Conservation (phyloP, 768 basidiomycete genomes). For the Goffeauzyma gilvescens region DNA sequence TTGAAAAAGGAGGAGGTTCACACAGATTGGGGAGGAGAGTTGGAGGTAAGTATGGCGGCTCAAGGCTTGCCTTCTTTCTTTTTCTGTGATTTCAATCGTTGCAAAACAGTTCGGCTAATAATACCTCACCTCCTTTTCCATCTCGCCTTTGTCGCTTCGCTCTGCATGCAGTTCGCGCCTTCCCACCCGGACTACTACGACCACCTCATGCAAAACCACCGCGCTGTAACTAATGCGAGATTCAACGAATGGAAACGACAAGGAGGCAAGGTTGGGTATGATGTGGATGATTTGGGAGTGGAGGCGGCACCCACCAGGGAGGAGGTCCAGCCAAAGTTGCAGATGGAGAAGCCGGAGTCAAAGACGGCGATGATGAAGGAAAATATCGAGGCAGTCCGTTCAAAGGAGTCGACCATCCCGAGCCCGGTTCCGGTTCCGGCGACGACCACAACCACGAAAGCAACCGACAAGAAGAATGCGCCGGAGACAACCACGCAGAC, state of each 20-base stretch:
- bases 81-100: too few relatives aligned
- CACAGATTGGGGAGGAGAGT: constrained; percentile 4
- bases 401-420: too few relatives aligned
- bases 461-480: too few relatives aligned
- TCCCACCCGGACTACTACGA: constrained; percentile 1
- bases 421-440: too few relatives aligned
- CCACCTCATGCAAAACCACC: background rate
- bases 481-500: too few relatives aligned
- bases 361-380: too few relatives aligned
- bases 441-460: too few relatives aligned
- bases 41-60: background rate
- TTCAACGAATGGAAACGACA: background rate
- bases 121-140: background rate
- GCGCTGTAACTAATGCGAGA: background rate
- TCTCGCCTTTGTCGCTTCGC: too few relatives aligned
- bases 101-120: background rate
- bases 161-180: background rate
- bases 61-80: too few relatives aligned
- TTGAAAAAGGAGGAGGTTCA: background rate
- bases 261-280: constrained; percentile 1
- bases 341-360: too few relatives aligned
- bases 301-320: too few relatives aligned
- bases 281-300: constrained; percentile 2
- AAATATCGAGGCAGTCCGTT: too few relatives aligned
- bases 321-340: constrained; percentile 2